Conservation (phyloP, 2,329 filamentous ascomycete genomes). For the Colletotrichum camelliae region DNA sequence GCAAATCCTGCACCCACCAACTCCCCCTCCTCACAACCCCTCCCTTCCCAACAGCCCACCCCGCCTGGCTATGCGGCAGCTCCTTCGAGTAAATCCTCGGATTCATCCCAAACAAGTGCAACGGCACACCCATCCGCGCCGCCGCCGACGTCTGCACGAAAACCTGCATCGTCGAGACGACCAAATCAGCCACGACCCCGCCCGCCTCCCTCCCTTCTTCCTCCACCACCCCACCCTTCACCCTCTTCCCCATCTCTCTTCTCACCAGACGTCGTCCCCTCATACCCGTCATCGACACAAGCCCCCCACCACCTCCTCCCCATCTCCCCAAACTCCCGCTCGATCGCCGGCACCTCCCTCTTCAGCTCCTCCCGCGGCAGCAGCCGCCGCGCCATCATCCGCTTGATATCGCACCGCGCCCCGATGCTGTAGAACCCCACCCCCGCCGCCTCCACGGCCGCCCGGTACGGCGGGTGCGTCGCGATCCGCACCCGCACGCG, state of each 20-base stretch:
- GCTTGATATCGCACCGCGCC: constrained; percentile 33
- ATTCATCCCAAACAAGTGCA: constrained; percentile 73
- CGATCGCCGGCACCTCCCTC: constrained; percentile 14
- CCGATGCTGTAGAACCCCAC: constrained; percentile 49
- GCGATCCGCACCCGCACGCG: constrained; percentile 50
- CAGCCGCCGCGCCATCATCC: constrained; percentile 21
- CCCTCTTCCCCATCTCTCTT: background rate
- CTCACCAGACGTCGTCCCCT: background rate
- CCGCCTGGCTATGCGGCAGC: constrained; percentile 15
- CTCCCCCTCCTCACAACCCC: background rate
- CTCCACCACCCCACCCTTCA: background rate
- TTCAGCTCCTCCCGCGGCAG: constrained; percentile 17
- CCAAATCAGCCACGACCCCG: constrained; percentile 29
- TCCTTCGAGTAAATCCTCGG: constrained; percentile 12
- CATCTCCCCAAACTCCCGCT: constrained; percentile 23
- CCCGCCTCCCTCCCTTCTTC: background rate
- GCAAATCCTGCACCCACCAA: constrained; percentile 9
- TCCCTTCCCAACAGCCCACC: background rate
- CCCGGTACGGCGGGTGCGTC: constrained; percentile 44
- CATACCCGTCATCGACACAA: constrained; percentile 17
- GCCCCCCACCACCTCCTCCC: constrained; percentile 24
- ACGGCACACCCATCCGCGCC: constrained; percentile 61
- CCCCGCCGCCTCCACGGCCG: constrained; percentile 39
- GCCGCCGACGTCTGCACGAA: constrained; percentile 40
- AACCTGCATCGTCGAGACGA: constrained; percentile 30